Conservation (phyloP, 2,329 filamentous ascomycete species). For the Trichoderma sp. region DNA sequence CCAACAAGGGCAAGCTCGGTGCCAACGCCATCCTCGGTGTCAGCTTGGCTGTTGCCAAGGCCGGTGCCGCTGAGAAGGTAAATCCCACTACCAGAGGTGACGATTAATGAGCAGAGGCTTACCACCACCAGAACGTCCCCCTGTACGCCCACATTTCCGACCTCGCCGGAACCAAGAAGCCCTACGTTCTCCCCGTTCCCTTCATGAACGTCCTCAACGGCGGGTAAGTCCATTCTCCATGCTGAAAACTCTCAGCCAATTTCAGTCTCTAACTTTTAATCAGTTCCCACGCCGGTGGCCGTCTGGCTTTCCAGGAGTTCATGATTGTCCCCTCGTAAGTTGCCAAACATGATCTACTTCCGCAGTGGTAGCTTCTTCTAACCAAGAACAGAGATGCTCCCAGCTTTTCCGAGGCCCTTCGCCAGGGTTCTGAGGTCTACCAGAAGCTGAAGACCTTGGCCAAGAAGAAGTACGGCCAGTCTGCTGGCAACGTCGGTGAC, state of each 20-base stretch:
- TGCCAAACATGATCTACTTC: neutral
- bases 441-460: slow-evolving; percentile 94
- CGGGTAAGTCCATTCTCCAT: slow-evolving; percentile 41
- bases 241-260: neutral
- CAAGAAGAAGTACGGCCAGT: slow-evolving; percentile 99
- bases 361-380: slow-evolving; percentile 4
- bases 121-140: slow-evolving; percentile 60
- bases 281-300: slow-evolving; percentile 93
- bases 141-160: slow-evolving; percentile 87
- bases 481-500: slow-evolving; percentile 97
- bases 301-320: slow-evolving; percentile 93
- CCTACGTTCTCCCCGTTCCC: slow-evolving; percentile 83
- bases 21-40: slow-evolving; percentile 89
- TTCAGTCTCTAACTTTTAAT: slow-evolving; percentile 22
- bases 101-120: slow-evolving; percentile 6
- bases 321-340: slow-evolving; percentile 83
- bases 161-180: slow-evolving; percentile 86
- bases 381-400: slow-evolving; percentile 63
- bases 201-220: slow-evolving; percentile 95
- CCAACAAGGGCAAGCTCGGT: slow-evolving; percentile 85
- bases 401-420: slow-evolving; percentile 92
- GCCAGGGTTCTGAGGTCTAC: slow-evolving; percentile 96
- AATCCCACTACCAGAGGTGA: slow-evolving; percentile 16
- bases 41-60: slow-evolving; percentile 81
- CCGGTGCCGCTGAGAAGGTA: slow-evolving; percentile 82